Base-by-base conservation (phyloP, 495 filamentous ascomycete species). In the Aspergillus bridgeri region DNA sequence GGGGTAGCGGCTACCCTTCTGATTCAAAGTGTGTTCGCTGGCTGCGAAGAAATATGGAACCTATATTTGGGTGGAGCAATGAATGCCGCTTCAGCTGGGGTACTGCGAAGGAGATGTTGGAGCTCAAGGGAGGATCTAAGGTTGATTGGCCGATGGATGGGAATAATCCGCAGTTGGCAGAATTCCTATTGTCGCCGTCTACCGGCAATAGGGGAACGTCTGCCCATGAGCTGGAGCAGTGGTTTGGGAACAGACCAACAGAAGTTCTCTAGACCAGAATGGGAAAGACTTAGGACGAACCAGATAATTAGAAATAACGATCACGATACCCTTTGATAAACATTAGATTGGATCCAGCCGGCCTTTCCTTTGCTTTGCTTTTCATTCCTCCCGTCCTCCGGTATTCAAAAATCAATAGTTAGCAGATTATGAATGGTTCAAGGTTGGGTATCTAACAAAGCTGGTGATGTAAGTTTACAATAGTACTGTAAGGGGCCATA, bases 81-180 rank as follows among this genome's bases (percentile, higher is more conserved):
- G 91, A 96, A 73, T 92, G 89, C 65, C 80, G 94, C 33, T 97
- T 97, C 60, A 94, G 90, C 65, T 98, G 94, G 94, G 89, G 89
- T 6, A 97, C 94, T 1, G 89, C 88, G 9, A 98, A 92, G 69
- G 92, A 97, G 68, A 83, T 97, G 84, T 69, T 98, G 1, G 95
- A 98, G 56, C 69, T 77, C 24, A 81, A 81, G 53, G 81, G 72
- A 2, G 79, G 83, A 15, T 75, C 84, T 29, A 86, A 81, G 58
- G 88, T 95, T 1, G 91, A 96, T 42, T 98, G 94, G 94, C 89
- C 91, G 0, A 76, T 70, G 13, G 86, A 88, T 0, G 85, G 88
- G 43, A 89, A 85, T 19, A 81, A 79, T 25, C 81, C 81, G 63
- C 81, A 82, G 57, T 66, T 98, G 61, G 91, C 85, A 33, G 86